phyloP scores from a whole-genome alignment of 352 stramenopile genomes.

The Poterioochromonas sp. region DNA sequence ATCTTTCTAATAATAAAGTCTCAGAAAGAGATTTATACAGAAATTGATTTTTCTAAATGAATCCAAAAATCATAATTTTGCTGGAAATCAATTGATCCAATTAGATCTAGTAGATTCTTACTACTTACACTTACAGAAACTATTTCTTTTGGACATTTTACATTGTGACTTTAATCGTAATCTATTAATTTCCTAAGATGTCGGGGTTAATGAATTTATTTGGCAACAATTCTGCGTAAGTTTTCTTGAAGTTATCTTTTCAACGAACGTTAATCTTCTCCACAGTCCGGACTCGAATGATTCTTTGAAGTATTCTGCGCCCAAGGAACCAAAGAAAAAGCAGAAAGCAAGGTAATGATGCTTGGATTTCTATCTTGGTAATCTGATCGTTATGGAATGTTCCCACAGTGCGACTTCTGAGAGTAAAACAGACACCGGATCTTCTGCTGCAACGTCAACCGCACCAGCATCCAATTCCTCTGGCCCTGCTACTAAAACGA shows the following conservation, averaged over 20 bases:
- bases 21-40: no score
- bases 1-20: no score
- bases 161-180: no score
- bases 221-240: neutral
- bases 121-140: no score
- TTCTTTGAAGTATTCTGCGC: conserved; percentile 21
- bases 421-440: neutral
- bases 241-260: neutral
- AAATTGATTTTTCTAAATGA: no score
- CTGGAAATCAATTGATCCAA: no score
- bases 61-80: no score
- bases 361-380: neutral
- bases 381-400: conserved; percentile 9
- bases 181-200: no score
- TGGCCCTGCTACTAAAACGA: neutral
- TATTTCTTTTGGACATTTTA: no score
- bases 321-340: conserved; percentile 31
- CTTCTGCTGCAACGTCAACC: neutral
- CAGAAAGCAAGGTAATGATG: neutral
- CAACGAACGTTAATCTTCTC: neutral
- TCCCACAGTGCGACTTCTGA: neutral
- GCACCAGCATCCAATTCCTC: neutral
- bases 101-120: no score
- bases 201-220: neutral
- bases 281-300: conserved; percentile 4